Evolutionary conservation across 1,284 basidiomycete species (phyloP), one percentile per base, ranked within the genome.

Genomic region (Trichosporon asahii): DNA sequence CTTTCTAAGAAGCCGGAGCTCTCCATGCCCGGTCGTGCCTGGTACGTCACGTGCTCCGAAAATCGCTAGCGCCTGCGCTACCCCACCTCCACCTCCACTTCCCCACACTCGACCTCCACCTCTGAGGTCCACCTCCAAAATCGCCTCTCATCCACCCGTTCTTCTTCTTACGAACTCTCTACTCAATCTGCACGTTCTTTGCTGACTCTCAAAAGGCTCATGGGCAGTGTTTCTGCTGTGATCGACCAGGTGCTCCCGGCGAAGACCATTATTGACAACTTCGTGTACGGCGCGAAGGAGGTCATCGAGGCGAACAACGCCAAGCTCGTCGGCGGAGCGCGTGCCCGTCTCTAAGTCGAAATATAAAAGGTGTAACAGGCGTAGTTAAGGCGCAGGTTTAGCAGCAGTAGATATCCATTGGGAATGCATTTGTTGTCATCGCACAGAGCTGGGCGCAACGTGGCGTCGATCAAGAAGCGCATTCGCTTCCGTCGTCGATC

Each of bases 171-270:
- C 31, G 6, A 31, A 4, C 1, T 21, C 27, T 53, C 14, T n/a
- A n/a, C 40, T 65, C 46, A 21, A n/a, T 37, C 35, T 14, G 3
- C 35, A 12, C 14, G 29, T 25, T 18, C 46, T n/a, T 12, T 2
- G 37, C 37, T 33, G 57, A 61, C 37, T 1, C 57, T 33, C 11
- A 31, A 11, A 37, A 31, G 37, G 89, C 85, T 93, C 63, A 92
- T 94, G 84, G 93, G 93, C 46, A 87, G 88, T 66, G 91, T 93
- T 18, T 87, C 91, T 2, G 89, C 91, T 8, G 85, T 92, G 65
- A 91, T 94, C 75, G 86, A 89, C 84, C 90, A 93, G 2, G 82
- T 94, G 49, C 85, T 89, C 21, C 91, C 93, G 1, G 93, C 93
- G 2, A 88, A 92, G 83, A 85, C 86, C 66, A 95, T 95, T 76